A percentile compares a stretch with the other conserved stretches of the same genome.
Evolutionary conservation across 345 rosid genomes (phyloP).

Genomic region (Nephelium lappaceum): DNA sequence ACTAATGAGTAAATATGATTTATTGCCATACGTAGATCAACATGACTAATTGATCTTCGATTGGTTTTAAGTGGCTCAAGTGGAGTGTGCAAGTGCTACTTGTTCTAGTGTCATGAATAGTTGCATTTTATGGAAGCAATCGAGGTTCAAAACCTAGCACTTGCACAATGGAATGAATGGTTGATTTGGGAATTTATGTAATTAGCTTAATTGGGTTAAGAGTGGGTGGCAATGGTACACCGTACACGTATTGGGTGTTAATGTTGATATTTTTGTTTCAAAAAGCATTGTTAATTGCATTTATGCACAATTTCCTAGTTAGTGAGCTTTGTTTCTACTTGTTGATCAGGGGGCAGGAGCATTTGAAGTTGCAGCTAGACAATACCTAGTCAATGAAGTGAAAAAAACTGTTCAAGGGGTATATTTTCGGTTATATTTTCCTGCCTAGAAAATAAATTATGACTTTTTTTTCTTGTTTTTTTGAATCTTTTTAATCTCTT

Average conservation of each 20-base stretch:
- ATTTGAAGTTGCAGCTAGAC: constrained; percentile 97
- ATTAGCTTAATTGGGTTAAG: not conserved
- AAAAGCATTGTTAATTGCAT: not conserved
- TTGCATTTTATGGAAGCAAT: not conserved
- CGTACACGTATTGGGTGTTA: not conserved
- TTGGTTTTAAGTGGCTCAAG: not conserved
- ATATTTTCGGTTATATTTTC: constrained; percentile 18
- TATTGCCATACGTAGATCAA: not conserved
- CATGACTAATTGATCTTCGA: not conserved
- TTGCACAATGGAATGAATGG: not conserved
- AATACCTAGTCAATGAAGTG: constrained; percentile 75
- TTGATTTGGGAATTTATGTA: not conserved
- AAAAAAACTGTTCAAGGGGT: constrained; percentile 97
- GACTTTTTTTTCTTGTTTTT: not conserved
- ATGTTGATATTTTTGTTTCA: not conserved
- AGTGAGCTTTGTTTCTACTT: constrained; percentile 1
- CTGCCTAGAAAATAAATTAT: not conserved
- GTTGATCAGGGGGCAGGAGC: constrained; percentile 90
- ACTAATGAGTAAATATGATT: not conserved
- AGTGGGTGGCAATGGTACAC: not conserved
- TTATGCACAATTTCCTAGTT: not conserved
- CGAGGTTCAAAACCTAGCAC: not conserved
- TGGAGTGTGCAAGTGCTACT: not conserved
- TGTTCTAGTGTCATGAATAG: not conserved
- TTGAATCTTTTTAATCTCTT: not conserved